Evolutionary conservation across 495 filamentous ascomycete species (phyloP).

Genomic region (Saxophila tyrrhenica): DNA sequence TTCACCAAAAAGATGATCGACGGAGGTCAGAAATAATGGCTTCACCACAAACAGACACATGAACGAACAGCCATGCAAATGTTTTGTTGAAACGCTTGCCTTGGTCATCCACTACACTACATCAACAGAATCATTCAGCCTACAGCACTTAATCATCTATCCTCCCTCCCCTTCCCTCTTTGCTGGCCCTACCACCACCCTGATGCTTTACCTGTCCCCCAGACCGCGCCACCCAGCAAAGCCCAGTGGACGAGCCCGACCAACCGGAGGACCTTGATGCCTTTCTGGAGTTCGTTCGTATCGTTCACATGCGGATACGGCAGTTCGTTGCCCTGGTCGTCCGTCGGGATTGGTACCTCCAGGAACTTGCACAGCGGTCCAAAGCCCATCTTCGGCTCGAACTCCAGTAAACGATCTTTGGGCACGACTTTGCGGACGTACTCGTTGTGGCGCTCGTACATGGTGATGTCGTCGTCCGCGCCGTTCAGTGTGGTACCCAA

Average conservation of each 20-base stretch:
- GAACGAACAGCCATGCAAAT: too few relatives aligned
- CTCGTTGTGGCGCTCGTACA: constrained; percentile 2
- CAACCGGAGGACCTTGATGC: background rate
- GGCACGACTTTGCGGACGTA: constrained; percentile 4
- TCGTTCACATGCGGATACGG: background rate
- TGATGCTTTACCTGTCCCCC: background rate
- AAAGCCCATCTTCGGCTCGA: background rate
- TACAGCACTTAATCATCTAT: too few relatives aligned
- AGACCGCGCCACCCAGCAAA: background rate
- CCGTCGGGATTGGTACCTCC: constrained; percentile 2
- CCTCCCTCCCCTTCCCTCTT: too few relatives aligned
- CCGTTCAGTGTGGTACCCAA: background rate
- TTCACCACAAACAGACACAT: too few relatives aligned
- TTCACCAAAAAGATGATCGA: too few relatives aligned
- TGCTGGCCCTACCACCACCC: too few relatives aligned
- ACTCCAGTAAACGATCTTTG: constrained; percentile 8
- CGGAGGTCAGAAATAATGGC: too few relatives aligned
- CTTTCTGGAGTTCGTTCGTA: background rate
- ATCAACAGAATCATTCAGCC: too few relatives aligned
- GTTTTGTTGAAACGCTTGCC: too few relatives aligned
- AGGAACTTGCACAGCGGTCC: constrained; percentile 15
- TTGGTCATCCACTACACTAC: too few relatives aligned
- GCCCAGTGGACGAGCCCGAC: background rate
- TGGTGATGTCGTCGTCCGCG: background rate
- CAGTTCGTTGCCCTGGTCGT: background rate